Conservation (phyloP, 345 rosid species). For the Rhodomyrtus tomentosa region DNA sequence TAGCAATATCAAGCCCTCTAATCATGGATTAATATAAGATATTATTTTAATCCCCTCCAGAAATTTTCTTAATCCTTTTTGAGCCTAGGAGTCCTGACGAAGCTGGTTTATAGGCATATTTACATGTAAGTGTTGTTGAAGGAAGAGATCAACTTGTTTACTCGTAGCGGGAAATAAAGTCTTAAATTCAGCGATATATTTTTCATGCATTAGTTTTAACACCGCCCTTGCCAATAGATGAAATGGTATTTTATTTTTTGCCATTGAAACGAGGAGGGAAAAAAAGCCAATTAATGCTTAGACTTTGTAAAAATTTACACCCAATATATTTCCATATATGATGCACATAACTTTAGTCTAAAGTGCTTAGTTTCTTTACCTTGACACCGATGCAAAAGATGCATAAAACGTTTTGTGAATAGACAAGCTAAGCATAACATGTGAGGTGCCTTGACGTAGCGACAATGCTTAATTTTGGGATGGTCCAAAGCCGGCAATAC, state of each 20-base stretch:
- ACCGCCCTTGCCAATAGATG: neutral
- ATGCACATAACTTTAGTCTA: neutral
- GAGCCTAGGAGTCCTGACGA: neutral
- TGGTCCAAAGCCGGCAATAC: too few species aligned
- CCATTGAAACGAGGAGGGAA: neutral
- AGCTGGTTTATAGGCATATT: neutral
- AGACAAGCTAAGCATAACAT: too few species aligned
- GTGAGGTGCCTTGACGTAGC: too few species aligned
- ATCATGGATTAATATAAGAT: neutral
- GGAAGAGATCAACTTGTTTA: neutral
- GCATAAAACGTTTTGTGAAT: neutral
- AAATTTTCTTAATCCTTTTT: neutral
- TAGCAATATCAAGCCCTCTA: neutral
- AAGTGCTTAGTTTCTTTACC: neutral
- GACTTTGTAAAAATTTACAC: neutral
- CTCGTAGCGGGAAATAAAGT: neutral
- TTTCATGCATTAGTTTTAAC: neutral
- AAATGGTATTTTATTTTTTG: neutral
- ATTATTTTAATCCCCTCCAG: neutral
- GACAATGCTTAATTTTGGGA: too few species aligned
- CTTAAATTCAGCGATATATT: neutral
- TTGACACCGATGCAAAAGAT: neutral
- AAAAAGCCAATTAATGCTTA: neutral
- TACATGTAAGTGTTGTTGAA: neutral
- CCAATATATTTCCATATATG: neutral